A percentile compares a stretch with the other conserved stretches of the same genome.
These are phyloP conservation scores for Fusarium sp. DNA, from an alignment of 2,329 filamentous ascomycete species.

Conservation along the genomic window DNA sequence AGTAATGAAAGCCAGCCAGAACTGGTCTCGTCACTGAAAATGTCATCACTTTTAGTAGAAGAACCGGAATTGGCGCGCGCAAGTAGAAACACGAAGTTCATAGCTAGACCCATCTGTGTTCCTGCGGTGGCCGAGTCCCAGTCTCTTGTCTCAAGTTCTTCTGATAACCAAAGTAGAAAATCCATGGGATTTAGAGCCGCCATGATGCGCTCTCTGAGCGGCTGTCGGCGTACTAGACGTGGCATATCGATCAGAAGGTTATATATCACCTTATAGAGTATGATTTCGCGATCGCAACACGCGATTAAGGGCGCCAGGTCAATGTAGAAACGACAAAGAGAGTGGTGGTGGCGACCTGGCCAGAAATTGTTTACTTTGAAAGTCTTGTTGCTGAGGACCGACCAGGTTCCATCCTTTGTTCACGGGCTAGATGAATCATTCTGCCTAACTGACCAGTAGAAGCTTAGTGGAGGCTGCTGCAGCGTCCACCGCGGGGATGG, in stretches of 20 bases:
- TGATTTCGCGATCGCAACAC: slow-evolving; percentile 11
- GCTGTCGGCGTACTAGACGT: slow-evolving; percentile 82
- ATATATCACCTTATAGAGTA: not conserved
- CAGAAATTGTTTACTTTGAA: slow-evolving; percentile 48
- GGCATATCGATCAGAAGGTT: slow-evolving; percentile 64
- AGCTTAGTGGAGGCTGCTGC: slow-evolving; percentile 10
- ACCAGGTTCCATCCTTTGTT: slow-evolving; percentile 38
- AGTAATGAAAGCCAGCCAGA: slow-evolving; percentile 72
- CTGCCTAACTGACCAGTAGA: slow-evolving; percentile 35
- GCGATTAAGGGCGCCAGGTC: not conserved
- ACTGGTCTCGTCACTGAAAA: slow-evolving; percentile 80
- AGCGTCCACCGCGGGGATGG: slow-evolving; percentile 44
- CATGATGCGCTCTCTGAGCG: slow-evolving; percentile 83
- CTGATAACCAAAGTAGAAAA: slow-evolving; percentile 88
- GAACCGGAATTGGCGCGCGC: slow-evolving; percentile 80
- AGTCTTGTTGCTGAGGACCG: slow-evolving; percentile 37
- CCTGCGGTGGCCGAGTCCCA: slow-evolving; percentile 88
- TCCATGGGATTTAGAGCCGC: slow-evolving; percentile 88
- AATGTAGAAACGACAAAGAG: slow-evolving; percentile 10
- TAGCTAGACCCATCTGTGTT: slow-evolving; percentile 76
- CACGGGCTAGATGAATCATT: slow-evolving; percentile 16
- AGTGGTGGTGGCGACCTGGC: slow-evolving; percentile 10
- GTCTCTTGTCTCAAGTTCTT: slow-evolving; percentile 91
- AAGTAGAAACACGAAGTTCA: slow-evolving; percentile 85
- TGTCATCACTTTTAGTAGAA: slow-evolving; percentile 74